A percentile compares a stretch with the other conserved stretches of the same genome.
Evolutionary conservation across 139 green algal species (phyloP).

Genomic region (Chlamydomonas incerta): DNA sequence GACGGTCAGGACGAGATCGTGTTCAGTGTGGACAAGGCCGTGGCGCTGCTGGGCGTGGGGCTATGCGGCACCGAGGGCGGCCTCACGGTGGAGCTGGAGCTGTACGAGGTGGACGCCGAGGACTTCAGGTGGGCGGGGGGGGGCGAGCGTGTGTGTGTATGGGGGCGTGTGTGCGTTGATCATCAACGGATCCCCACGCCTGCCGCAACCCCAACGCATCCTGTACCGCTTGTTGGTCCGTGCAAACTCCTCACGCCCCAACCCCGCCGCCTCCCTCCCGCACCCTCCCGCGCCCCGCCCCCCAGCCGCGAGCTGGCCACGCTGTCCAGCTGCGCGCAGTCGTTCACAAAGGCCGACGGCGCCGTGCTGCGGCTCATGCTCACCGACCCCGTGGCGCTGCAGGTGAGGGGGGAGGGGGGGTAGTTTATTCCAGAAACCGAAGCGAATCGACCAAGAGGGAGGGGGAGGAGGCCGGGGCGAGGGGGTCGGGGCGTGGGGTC

Average conservation of each 20-base stretch:
- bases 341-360: constrained; percentile 76
- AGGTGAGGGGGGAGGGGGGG: background rate
- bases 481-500: too few relatives aligned
- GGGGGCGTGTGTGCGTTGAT: background rate
- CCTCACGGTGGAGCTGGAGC: constrained; percentile 75
- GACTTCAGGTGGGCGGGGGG: constrained; percentile 37
- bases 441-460: background rate
- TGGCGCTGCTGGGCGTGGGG: constrained; percentile 77
- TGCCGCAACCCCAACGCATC: too few relatives aligned
- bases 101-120: constrained; percentile 64
- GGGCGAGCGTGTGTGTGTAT: background rate
- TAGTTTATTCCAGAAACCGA: too few relatives aligned
- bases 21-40: constrained; percentile 70
- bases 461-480: too few relatives aligned
- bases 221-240: too few relatives aligned
- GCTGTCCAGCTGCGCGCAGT: constrained; percentile 57
- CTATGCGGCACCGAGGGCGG: constrained; percentile 74
- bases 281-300: background rate
- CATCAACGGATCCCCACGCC: too few relatives aligned
- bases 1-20: constrained; percentile 81
- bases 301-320: constrained; percentile 52
- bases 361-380: constrained; percentile 67
- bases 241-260: too few relatives aligned
- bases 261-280: too few relatives aligned
- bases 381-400: constrained; percentile 54